These are phyloP conservation scores for Trypanosoma avium DNA, from an alignment of 208 protist species.

Conservation along the genomic window DNA sequence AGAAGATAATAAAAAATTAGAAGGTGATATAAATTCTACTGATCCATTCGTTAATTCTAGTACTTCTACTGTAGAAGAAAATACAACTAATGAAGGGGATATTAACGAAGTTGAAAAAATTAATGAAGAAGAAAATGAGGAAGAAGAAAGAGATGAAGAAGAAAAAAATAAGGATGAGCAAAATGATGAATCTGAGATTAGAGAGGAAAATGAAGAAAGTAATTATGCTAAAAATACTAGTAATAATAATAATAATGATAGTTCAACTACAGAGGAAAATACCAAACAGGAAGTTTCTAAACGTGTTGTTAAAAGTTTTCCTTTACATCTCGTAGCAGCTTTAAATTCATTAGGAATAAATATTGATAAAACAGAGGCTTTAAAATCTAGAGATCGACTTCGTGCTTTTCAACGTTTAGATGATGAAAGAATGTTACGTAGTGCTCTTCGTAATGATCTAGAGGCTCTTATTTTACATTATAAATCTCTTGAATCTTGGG, in stretches of 20 bases:
- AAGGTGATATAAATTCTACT: too few relatives aligned
- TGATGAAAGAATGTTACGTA: conserved; percentile 40
- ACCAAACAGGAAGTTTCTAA: neutral
- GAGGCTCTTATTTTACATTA: conserved; percentile 51
- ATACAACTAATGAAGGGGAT: neutral
- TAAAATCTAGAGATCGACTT: conserved; percentile 31
- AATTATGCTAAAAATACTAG: neutral
- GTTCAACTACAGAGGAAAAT: neutral
- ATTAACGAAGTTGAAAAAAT: neutral
- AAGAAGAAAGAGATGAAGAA: neutral
- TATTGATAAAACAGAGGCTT: conserved; percentile 36
- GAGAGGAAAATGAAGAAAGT: neutral
- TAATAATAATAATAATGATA: neutral
- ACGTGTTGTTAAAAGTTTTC: conserved; percentile 15
- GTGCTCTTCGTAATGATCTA: conserved; percentile 66
- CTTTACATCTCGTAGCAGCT: conserved; percentile 1
- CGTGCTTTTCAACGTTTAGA: conserved; percentile 48
- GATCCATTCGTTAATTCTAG: too few relatives aligned
- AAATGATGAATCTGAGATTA: neutral
- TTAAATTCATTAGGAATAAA: conserved; percentile 24
- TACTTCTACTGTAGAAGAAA: neutral
- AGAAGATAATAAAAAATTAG: neutral
- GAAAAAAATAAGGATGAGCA: neutral
- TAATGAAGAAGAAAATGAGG: neutral
- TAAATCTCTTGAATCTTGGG: conserved; percentile 48